Percentiles rank a stretch among this genome's conserved stretches.
These are phyloP conservation scores for Dactylellina sp. DNA, from an alignment of 2,329 filamentous ascomycete species.

Conservation along the genomic window DNA sequence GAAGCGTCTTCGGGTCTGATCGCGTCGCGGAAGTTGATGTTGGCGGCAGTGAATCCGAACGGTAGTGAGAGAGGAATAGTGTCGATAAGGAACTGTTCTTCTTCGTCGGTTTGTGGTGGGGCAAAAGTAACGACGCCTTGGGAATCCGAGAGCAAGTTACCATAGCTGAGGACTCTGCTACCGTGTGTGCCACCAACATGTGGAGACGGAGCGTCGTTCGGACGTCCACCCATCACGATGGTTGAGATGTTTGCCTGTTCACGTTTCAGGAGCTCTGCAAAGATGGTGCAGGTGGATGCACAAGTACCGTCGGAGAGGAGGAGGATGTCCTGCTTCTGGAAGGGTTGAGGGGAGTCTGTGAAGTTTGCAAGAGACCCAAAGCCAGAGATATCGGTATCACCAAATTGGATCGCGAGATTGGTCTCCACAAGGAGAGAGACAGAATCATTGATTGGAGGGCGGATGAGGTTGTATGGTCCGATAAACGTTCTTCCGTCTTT, in stretches of 20 bases:
- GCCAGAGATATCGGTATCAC: conserved; percentile 32
- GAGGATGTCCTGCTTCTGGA: conserved; percentile 65
- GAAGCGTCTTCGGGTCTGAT: conserved; percentile 45
- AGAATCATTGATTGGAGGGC: conserved; percentile 61
- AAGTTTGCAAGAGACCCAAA: conserved; percentile 55
- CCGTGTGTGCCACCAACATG: conserved; percentile 74
- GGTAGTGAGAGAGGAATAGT: conserved; percentile 37
- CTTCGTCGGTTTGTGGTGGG: conserved; percentile 21
- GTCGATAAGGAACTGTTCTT: conserved; percentile 16
- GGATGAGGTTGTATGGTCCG: conserved; percentile 62
- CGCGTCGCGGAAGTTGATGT: conserved; percentile 51
- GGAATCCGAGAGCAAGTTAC: conserved; percentile 31
- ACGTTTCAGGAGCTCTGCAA: conserved; percentile 69
- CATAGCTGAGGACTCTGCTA: conserved; percentile 61
- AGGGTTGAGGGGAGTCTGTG: conserved; percentile 61
- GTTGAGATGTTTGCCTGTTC: conserved; percentile 67
- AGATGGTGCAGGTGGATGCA: conserved; percentile 72
- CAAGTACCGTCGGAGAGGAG: conserved; percentile 69
- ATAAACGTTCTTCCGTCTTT: conserved; percentile 64
- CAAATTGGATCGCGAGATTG: conserved; percentile 12
- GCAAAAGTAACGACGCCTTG: neutral
- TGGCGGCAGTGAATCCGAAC: conserved; percentile 12
- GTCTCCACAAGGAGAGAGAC: conserved; percentile 62
- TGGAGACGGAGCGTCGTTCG: conserved; percentile 40
- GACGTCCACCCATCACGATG: conserved; percentile 64